Evolutionary conservation across 305 asterid species (phyloP).

Genomic region (Nicotiana rustica): DNA sequence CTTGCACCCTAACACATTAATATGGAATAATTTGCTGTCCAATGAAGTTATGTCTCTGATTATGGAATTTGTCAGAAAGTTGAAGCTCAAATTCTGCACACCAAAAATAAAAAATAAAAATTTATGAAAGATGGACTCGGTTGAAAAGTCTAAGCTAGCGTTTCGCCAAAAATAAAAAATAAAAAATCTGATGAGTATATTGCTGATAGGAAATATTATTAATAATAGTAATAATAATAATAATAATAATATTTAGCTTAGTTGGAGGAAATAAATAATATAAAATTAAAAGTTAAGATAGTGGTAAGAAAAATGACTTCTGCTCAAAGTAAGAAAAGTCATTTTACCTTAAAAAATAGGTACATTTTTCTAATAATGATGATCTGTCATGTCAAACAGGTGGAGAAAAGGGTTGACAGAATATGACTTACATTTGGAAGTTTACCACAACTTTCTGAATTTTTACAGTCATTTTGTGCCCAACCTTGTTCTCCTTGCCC

Average conservation of each 20-base stretch:
- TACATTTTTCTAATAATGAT: neutral
- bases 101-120: neutral
- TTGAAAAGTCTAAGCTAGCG: neutral
- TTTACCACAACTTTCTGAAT: neutral
- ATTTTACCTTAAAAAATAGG: neutral
- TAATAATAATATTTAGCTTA: no score
- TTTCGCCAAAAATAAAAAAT: no score
- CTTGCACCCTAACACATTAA: constrained; percentile 47
- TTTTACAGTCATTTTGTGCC: constrained; percentile 31
- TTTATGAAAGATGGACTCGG: neutral
- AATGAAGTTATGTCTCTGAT: constrained; percentile 49
- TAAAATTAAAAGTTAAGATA: neutral
- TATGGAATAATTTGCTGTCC: constrained; percentile 63
- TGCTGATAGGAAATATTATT: no score
- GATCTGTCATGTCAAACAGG: no score
- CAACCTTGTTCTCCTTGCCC: constrained; percentile 40
- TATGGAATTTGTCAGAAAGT: constrained; percentile 47
- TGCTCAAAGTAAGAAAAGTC: no score
- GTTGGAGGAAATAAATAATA: no score
- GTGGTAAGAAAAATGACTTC: neutral
- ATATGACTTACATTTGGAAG: constrained; percentile 36
- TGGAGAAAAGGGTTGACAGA: no score
- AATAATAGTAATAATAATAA: no score
- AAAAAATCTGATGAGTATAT: no score
- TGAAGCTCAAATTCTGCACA: constrained; percentile 53